phyloP scores from a whole-genome alignment of 108 stramenopile species.

The Cyclostephanos invisitatus region DNA sequence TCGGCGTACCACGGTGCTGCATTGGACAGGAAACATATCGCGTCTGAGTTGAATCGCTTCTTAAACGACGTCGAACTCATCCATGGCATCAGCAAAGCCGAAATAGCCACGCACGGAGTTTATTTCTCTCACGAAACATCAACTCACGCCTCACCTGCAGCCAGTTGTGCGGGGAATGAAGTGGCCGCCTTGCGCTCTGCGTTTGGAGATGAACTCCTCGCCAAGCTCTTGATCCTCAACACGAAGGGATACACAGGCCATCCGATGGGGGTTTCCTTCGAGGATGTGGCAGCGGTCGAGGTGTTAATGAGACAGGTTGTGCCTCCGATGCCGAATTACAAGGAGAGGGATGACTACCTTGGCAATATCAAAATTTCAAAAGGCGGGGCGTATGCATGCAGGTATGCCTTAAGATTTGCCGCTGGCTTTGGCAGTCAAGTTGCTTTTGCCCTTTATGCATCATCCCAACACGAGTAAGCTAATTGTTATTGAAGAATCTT shows the following conservation, averaged over 20 bases:
- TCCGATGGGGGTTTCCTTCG: constrained; percentile 97
- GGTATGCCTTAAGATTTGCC: constrained; percentile 93
- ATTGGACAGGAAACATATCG: constrained; percentile 92
- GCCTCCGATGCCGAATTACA: constrained; percentile 91
- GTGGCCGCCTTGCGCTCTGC: constrained; percentile 83
- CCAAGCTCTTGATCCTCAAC: constrained; percentile 88
- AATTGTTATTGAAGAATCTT: neutral
- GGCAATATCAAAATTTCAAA: constrained; percentile 90
- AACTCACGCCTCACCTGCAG: constrained; percentile 89
- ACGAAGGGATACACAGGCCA: constrained; percentile 97
- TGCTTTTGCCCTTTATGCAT: constrained; percentile 92
- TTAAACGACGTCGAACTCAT: constrained; percentile 83
- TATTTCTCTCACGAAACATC: constrained; percentile 98
- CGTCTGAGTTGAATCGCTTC: constrained; percentile 88
- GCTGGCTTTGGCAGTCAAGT: constrained; percentile 98
- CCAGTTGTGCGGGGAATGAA: constrained; percentile 95
- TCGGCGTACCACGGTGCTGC: constrained; percentile 96
- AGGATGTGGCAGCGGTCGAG: constrained; percentile 94
- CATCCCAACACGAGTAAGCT: constrained; percentile 59
- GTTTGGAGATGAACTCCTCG: constrained; percentile 90
- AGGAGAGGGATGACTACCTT: constrained; percentile 81
- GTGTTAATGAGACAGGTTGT: constrained; percentile 82
- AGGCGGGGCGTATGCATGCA: constrained; percentile 87
- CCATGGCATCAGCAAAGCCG: constrained; percentile 88
- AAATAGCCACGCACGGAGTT: constrained; percentile 91